Evolutionary conservation across 2,329 filamentous ascomycete genomes (phyloP), one percentile per base, ranked within the genome.

Genomic region (Teratosphaeria destructans): DNA sequence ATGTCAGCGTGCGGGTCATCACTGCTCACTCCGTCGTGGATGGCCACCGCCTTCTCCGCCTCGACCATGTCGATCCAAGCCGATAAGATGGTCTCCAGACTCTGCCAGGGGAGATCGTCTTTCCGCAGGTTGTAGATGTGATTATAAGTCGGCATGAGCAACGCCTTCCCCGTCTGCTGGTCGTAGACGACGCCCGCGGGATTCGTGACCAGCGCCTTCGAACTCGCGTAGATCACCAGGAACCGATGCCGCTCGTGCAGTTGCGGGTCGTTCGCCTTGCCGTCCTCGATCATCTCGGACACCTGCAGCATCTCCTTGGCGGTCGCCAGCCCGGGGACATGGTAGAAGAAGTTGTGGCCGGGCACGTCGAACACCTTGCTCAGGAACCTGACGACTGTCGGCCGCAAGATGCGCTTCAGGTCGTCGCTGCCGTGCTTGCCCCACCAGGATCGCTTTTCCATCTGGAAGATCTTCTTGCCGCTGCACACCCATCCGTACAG

Each of bases 41-140:
- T 61, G 1, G 70, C 70, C 11, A 71, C 62, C 2, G 68, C 68
- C 54, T 72, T 72, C 54, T 70, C 70, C 3, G 66, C 67, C 59
- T 72, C 69, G 8, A 70, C 63, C 69, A 72, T 71, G 52, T 72
- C 70, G 53, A 72, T 66, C 57, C 68, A 72, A 5, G 68, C 67
- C 57, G 65, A 70, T 8, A 72, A 57, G 26, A 72, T 68, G 2
- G 62, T 63, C 57, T 72, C 70, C n/a, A 72, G 63, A n/a, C 62
- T 65, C 56, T 72, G 70, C 70, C 70, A 72, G 1, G 69, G 70
- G 14, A 72, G 60, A n/a, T 66, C 63, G 8, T 60, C 37, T 57
- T 68, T 65, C n/a, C 60, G 67, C 14, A 72, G 56, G 55, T 71
- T 64, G 57, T 70, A 71, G 6, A 72, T 56, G 61, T 72, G 70